A percentile compares a stretch with the other conserved stretches of the same genome.
These are phyloP conservation scores for Allodekkera sacchari DNA, from an alignment of 805 yeast genomes.

Conservation along the genomic window DNA sequence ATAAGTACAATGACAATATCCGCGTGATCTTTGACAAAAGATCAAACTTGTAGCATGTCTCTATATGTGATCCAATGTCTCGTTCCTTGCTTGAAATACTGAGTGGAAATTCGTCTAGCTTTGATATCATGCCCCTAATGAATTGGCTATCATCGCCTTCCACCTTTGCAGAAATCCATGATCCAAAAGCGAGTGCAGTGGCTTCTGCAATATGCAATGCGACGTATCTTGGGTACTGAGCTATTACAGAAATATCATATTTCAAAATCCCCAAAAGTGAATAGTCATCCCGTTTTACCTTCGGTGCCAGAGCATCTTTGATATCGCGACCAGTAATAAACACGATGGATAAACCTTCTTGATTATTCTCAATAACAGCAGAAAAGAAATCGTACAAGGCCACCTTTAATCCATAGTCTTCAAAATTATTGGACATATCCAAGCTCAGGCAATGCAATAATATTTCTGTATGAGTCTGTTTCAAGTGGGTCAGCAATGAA, in stretches of 20 bases:
- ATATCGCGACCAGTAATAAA: conserved; percentile 55
- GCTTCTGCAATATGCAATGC: conserved; percentile 65
- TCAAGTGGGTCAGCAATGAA: conserved; percentile 74
- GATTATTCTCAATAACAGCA: conserved; percentile 60
- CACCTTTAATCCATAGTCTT: conserved; percentile 43
- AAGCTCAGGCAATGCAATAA: conserved; percentile 51
- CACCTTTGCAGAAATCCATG: conserved; percentile 63
- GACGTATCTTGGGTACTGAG: conserved; percentile 51
- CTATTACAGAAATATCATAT: conserved; percentile 41
- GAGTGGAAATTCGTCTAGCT: conserved; percentile 17
- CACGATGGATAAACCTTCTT: conserved; percentile 68
- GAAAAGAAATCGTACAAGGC: conserved; percentile 57
- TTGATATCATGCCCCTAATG: conserved; percentile 31
- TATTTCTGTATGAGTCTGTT: conserved; percentile 50
- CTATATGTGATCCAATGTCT: conserved; percentile 19
- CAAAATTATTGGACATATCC: conserved; percentile 52
- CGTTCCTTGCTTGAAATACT: conserved; percentile 12
- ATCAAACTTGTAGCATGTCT: conserved; percentile 45
- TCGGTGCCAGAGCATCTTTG: conserved; percentile 15
- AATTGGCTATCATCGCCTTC: conserved; percentile 41
- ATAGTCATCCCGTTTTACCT: conserved; percentile 6
- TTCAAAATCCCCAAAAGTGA: conserved; percentile 53
- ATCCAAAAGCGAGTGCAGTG: conserved; percentile 62
- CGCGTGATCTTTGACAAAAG: conserved; percentile 64
- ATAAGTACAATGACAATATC: conserved; percentile 63